phyloP scores from a whole-genome alignment of 345 rosid genomes.

The Salix exigua region DNA sequence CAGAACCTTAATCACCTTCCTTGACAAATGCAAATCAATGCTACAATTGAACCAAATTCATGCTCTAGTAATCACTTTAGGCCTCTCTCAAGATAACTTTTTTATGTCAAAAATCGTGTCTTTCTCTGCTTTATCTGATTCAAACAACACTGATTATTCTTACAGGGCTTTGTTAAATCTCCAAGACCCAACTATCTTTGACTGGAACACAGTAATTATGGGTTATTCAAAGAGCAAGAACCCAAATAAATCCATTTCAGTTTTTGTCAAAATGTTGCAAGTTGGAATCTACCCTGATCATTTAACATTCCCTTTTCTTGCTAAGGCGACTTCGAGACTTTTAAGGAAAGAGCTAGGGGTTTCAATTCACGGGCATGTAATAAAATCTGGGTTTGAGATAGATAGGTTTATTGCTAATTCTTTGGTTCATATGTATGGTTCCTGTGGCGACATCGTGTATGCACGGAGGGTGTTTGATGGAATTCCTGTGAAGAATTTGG shows the following conservation, averaged over 20 bases:
- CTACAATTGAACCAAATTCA: slow-evolving; percentile 51
- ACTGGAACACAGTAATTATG: slow-evolving; percentile 61
- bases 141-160: slow-evolving; percentile 48
- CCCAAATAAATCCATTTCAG: slow-evolving; percentile 48
- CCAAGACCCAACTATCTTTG: slow-evolving; percentile 37
- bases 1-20: slow-evolving; percentile 24
- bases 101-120: slow-evolving; percentile 46
- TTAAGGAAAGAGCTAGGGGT: slow-evolving; percentile 38
- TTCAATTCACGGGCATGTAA: slow-evolving; percentile 39
- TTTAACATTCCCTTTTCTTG: slow-evolving; percentile 70
- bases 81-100: slow-evolving; percentile 47
- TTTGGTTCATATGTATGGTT: slow-evolving; percentile 58
- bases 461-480: slow-evolving; percentile 68
- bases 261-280: slow-evolving; percentile 54
- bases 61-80: slow-evolving; percentile 44
- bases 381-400: slow-evolving; percentile 47
- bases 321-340: slow-evolving; percentile 61
- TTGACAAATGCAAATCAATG: slow-evolving; percentile 54
- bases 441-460: slow-evolving; percentile 41
- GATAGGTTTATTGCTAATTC: slow-evolving; percentile 64
- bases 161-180: slow-evolving; percentile 36
- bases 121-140: slow-evolving; percentile 46
- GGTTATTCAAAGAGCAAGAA: slow-evolving; percentile 54
- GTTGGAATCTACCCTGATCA: slow-evolving; percentile 50
- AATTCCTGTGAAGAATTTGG: slow-evolving; percentile 52